Percentiles rank a stretch among this genome's conserved stretches.
These are phyloP conservation scores for Tieghemostelium lacteum DNA, from an alignment of 78 protist species.

Conservation along the genomic window DNA sequence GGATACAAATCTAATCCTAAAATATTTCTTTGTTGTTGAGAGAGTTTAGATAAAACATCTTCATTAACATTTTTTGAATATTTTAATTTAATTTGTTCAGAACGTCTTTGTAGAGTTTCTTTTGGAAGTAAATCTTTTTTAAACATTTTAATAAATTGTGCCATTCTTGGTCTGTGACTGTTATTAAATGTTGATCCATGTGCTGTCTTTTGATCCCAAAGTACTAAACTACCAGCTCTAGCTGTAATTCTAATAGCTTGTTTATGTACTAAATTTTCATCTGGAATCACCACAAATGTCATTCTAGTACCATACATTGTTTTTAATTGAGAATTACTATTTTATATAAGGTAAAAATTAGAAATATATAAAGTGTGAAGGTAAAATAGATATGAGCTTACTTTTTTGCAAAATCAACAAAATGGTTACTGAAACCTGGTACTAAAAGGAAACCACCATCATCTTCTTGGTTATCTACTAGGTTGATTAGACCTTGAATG, in stretches of 20 bases:
- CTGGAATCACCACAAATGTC: not conserved
- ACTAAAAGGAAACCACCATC: constrained; percentile 80
- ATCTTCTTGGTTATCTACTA: constrained; percentile 44
- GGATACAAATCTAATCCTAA: too few species aligned
- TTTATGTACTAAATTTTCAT: constrained; percentile 12
- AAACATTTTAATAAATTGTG: constrained; percentile 58
- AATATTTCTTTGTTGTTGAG: too few species aligned
- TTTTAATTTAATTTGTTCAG: constrained; percentile 14
- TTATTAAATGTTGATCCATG: constrained; percentile 53
- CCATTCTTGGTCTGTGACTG: constrained; percentile 17
- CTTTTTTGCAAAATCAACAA: constrained; percentile 59
- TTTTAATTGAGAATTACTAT: constrained; percentile 7
- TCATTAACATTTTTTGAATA: not conserved
- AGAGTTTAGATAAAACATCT: too few species aligned
- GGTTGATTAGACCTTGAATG: constrained; percentile 58
- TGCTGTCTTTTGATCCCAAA: constrained; percentile 28
- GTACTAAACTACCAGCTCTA: constrained; percentile 36
- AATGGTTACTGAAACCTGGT: constrained; percentile 67
- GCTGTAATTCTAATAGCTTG: constrained; percentile 53
- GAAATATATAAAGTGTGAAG: too few species aligned
- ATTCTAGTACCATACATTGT: too few species aligned
- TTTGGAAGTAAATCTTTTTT: constrained; percentile 3
- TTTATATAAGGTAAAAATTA: too few species aligned
- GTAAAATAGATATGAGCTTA: too few species aligned
- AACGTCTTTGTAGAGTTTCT: constrained; percentile 11